A percentile compares a stretch with the other conserved stretches of the same genome.
These are phyloP conservation scores for Pyrenophora tritici-repentis DNA, from an alignment of 2,329 filamentous ascomycete species.

Conservation along the genomic window DNA sequence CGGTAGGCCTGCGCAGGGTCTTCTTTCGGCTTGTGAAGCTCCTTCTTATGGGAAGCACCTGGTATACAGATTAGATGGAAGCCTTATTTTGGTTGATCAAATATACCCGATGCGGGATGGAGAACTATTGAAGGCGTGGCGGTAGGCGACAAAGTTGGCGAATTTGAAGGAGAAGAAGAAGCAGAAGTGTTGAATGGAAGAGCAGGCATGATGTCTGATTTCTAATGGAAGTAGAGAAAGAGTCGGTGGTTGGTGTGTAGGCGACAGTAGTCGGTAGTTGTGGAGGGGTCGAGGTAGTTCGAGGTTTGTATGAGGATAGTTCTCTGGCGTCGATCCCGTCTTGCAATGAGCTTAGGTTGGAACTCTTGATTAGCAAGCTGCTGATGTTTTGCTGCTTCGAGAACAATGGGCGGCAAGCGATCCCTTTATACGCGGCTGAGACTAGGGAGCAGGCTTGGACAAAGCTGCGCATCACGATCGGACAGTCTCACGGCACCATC, in stretches of 20 bases:
- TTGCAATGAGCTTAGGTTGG: slow-evolving; percentile 24
- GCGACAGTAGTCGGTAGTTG: slow-evolving; percentile 14
- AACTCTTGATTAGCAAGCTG: slow-evolving; percentile 28
- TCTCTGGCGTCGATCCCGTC: slow-evolving; percentile 39
- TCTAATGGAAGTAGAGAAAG: slow-evolving; percentile 10
- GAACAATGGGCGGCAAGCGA: slow-evolving; percentile 27
- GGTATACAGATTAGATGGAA: slow-evolving; percentile 43
- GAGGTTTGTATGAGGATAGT: slow-evolving; percentile 37
- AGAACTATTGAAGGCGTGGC: slow-evolving; percentile 47
- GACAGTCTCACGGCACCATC: slow-evolving; percentile 38
- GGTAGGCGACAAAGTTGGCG: slow-evolving; percentile 34
- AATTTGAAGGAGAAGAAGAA: slow-evolving; percentile 43
- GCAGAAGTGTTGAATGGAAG: slow-evolving; percentile 41
- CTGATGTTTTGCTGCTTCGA: slow-evolving; percentile 35
- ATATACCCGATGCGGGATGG: slow-evolving; percentile 48
- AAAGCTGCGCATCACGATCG: slow-evolving; percentile 27
- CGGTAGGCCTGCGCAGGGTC: slow-evolving; percentile 43
- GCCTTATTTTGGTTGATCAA: slow-evolving; percentile 45
- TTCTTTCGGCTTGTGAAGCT: slow-evolving; percentile 42
- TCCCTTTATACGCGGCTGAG: slow-evolving; percentile 36
- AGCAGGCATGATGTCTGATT: slow-evolving; percentile 43
- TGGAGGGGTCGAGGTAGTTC: slow-evolving; percentile 24
- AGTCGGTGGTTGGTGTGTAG: background rate
- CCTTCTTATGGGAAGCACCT: slow-evolving; percentile 38
- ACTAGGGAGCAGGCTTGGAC: no score